A percentile compares a stretch with the other conserved stretches of the same genome.
Conservation (phyloP, 345 rosid species). For the Linum tenue region DNA sequence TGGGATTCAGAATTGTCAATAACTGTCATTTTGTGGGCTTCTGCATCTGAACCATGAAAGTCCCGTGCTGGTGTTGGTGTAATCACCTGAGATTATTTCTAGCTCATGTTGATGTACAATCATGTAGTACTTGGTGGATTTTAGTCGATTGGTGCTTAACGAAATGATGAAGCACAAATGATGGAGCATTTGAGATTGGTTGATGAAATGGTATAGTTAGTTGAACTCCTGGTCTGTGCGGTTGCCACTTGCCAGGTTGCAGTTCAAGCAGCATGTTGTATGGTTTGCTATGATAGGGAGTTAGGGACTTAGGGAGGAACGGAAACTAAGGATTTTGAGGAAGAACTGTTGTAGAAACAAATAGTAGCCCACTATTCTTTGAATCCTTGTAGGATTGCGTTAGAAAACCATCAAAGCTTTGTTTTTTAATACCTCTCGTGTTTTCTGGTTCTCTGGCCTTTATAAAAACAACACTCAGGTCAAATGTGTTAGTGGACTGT, state of each 20-base stretch:
- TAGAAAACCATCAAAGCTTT: no score
- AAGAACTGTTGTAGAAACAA: no score
- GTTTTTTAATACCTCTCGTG: no score
- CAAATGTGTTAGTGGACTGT: no score
- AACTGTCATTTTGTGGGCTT: background rate
- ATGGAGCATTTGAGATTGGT: no score
- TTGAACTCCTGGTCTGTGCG: background rate
- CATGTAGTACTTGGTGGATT: background rate
- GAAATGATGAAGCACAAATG: background rate
- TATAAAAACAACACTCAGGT: no score
- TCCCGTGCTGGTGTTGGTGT: background rate
- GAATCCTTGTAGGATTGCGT: no score
- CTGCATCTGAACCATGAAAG: background rate
- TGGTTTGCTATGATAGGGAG: background rate
- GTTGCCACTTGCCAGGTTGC: background rate
- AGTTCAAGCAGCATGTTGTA: background rate
- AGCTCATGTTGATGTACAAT: background rate
- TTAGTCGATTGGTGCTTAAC: background rate
- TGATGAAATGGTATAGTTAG: no score
- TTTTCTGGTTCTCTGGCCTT: no score
- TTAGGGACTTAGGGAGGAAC: background rate
- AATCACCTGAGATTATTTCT: background rate
- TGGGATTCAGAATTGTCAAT: background rate
- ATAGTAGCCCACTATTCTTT: no score
- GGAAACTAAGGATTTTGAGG: no score